Evolutionary conservation across 177 flowering plant genomes (phyloP), one percentile per base, ranked within the genome.

Genomic region (Vitis hybrid): DNA sequence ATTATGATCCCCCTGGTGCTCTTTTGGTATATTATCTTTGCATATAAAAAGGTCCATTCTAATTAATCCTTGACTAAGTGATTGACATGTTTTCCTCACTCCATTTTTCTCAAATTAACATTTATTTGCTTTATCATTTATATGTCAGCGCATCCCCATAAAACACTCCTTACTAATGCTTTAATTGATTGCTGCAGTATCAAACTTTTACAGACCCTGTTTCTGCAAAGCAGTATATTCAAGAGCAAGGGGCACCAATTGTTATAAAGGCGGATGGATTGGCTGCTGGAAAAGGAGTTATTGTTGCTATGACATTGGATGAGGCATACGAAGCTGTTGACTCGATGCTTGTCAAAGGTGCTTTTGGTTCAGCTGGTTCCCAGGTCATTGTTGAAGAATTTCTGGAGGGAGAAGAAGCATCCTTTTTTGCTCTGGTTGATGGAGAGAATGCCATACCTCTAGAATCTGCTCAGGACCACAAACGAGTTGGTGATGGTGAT

Each of bases 391-490:
- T 95, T 62, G 99, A 95, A 84, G 99, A 95, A 75, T 95, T 74
- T 75, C 80, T 93, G 57, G 96, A 93, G 82, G 99, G 99, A 64
- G 99, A 91, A 61, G 99, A 93, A 80, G 99, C 93, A 74, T 95
- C 99, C 7, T 89, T 95, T 66, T 95, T 95, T 72, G 97, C 99
- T 18, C 52, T 95, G 55, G 99, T 95, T 75, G 99, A 95, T 81
- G 99, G 98, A 60, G 90, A 88, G 79, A 88, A 87, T 82, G 94
- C 96, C 7, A 68, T 95, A 56, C 92, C 99, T 65, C 80, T 92
- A 23, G 98, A 95, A 80, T 95, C 99, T 73, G 99, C 97, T 62
- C 99, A 95, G 73, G 99, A 95, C 76, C 96, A 93, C 73, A 95
- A 95, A 81, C 85, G 94, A 59, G 98, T 93, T 60, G 98, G 99